Conservation (phyloP, 768 basidiomycete genomes). For the Mycena alexandri region DNA sequence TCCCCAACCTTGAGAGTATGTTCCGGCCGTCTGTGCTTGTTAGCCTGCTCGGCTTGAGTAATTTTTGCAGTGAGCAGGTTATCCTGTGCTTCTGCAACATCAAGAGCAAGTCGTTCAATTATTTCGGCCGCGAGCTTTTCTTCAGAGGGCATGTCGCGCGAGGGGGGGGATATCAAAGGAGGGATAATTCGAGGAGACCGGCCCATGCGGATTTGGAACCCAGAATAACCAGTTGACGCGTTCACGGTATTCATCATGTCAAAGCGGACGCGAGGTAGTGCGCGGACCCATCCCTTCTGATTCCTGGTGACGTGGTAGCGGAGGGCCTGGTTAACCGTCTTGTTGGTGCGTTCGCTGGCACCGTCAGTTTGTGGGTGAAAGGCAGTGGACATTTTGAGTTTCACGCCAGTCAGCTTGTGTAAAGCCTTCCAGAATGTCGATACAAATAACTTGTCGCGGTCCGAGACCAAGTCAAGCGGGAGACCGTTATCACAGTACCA, state of each 20-base stretch:
- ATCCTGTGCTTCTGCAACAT: constrained; percentile 43
- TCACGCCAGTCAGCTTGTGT: too few species aligned
- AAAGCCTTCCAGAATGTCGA: too few species aligned
- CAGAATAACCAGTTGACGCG: constrained; percentile 39
- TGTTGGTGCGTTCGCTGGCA: constrained; percentile 19
- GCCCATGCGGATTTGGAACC: constrained; percentile 42
- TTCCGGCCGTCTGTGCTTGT: constrained; percentile 36
- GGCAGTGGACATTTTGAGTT: too few species aligned
- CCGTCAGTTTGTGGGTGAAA: too few species aligned
- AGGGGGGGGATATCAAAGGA: too few species aligned
- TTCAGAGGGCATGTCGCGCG: too few species aligned
- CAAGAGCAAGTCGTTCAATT: constrained; percentile 11
- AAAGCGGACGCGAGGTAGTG: constrained; percentile 39
- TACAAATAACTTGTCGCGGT: too few species aligned
- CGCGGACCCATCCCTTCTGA: constrained; percentile 43
- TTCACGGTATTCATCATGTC: constrained; percentile 42
- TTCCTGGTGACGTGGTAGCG: constrained; percentile 38
- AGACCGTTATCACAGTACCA: constrained; percentile 25
- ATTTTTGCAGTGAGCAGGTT: constrained; percentile 43
- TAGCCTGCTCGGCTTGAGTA: constrained; percentile 40
- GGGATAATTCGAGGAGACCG: too few species aligned
- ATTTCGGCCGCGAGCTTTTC: constrained; percentile 21
- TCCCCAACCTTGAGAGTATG: constrained; percentile 43
- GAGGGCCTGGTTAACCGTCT: constrained; percentile 39
- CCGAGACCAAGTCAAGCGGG: constrained; percentile 10